A percentile compares a stretch with the other conserved stretches of the same genome.
Conservation (phyloP, 2,329 filamentous ascomycete species). For the Teratosphaeria destructans region DNA sequence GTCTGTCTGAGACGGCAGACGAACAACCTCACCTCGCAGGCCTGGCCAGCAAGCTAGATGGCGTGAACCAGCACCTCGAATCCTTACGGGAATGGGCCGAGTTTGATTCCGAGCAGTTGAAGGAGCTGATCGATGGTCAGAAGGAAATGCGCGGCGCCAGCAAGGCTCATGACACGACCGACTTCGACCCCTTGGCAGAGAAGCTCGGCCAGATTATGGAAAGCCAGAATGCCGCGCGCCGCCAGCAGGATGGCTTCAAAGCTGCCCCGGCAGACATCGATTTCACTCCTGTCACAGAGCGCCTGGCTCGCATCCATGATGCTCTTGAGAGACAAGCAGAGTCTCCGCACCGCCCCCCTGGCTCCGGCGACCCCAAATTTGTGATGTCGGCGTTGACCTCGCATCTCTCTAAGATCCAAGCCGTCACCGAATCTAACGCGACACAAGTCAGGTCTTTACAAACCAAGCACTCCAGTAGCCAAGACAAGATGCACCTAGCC, state of each 20-base stretch:
- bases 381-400: slow-evolving; percentile 18
- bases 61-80: slow-evolving; percentile 5
- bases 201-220: slow-evolving; percentile 12
- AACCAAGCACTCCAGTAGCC: slow-evolving; percentile 3
- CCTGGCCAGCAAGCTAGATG: slow-evolving; percentile 6
- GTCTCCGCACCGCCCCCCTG: neutral
- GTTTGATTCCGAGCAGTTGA: slow-evolving; percentile 9
- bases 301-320: slow-evolving; percentile 13
- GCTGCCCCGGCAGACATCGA: slow-evolving; percentile 10
- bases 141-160: slow-evolving; percentile 9
- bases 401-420: slow-evolving; percentile 20
- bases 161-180: slow-evolving; percentile 8
- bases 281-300: slow-evolving; percentile 17
- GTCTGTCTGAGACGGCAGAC: neutral
- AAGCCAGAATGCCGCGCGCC: slow-evolving; percentile 2
- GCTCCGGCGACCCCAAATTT: slow-evolving; percentile 16
- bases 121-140: slow-evolving; percentile 14
- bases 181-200: slow-evolving; percentile 12
- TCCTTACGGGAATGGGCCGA: slow-evolving; percentile 7
- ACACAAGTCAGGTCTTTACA: slow-evolving; percentile 11
- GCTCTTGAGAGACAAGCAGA: slow-evolving; percentile 10
- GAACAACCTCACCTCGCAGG: neutral
- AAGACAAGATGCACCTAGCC: slow-evolving; percentile 4
- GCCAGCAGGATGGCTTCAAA: neutral
- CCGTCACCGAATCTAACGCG: slow-evolving; percentile 20